Percentiles rank a stretch among this genome's conserved stretches.
Evolutionary conservation across 2,329 filamentous ascomycete genomes (phyloP).

Genomic region (Talaromyces sp.): DNA sequence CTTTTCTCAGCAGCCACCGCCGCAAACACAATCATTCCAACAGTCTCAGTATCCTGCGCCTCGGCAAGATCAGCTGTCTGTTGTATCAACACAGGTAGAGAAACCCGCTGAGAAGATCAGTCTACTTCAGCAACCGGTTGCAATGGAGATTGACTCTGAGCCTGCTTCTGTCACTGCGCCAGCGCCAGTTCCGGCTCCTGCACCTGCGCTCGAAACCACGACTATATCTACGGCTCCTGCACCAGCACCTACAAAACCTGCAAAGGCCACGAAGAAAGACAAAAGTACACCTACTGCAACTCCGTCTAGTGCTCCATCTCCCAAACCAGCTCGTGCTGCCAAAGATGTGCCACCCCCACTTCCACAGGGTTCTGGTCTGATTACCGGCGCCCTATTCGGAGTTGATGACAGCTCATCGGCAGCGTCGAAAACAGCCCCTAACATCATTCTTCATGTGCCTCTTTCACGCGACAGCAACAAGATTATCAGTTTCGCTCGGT

Average conservation of each 20-base stretch:
- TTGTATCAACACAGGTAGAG: not conserved
- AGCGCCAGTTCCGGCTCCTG: not conserved
- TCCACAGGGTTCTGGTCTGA: slow-evolving; percentile 62
- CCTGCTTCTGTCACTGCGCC: slow-evolving; percentile 18
- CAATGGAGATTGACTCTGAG: slow-evolving; percentile 38
- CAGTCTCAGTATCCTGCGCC: slow-evolving; percentile 24
- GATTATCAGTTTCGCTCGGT: slow-evolving; percentile 89
- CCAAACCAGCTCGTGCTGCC: slow-evolving; percentile 53
- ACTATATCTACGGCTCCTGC: slow-evolving; percentile 7
- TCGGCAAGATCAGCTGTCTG: slow-evolving; percentile 5
- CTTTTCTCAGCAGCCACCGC: slow-evolving; percentile 22
- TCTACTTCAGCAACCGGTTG: slow-evolving; percentile 26
- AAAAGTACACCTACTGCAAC: slow-evolving; percentile 48
- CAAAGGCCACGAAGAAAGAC: slow-evolving; percentile 40
- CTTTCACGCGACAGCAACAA: slow-evolving; percentile 81
- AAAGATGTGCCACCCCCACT: slow-evolving; percentile 58
- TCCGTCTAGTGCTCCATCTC: slow-evolving; percentile 54
- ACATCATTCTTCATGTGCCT: slow-evolving; percentile 79
- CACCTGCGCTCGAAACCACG: not conserved
- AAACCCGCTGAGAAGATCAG: slow-evolving; percentile 21
- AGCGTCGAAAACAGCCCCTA: slow-evolving; percentile 57
- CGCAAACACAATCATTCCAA: slow-evolving; percentile 23
- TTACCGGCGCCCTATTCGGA: slow-evolving; percentile 62
- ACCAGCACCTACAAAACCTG: slow-evolving; percentile 24
- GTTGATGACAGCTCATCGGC: slow-evolving; percentile 47